Base-by-base conservation (phyloP, 768 basidiomycete species). In the Harrya chromipes region DNA sequence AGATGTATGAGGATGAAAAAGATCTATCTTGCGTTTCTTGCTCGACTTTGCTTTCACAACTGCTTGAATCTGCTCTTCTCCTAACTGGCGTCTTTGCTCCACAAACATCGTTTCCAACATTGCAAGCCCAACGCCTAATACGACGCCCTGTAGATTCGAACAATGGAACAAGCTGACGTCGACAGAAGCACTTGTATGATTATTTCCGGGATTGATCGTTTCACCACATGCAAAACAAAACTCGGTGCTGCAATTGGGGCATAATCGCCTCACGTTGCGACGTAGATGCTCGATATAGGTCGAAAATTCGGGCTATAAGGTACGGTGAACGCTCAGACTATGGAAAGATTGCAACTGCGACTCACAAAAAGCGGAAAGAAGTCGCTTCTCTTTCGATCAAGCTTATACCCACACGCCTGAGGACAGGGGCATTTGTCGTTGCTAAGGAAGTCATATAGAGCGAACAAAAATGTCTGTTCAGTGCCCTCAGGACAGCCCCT, bases 401-500 rank as follows among this genome's bases (percentile, higher is more conserved):
- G 68, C 19, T 72, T 70, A 43, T 77, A 72, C 23, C 87, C 87
- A 67, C 93, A 95, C 33, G 79, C 78, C 53, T 84, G 77, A 24
- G 93, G 86, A 68, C 93, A 97, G 5, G 69, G 64, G 59, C 85
- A 84, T 48, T 72, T 64, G 2, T 81, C 82, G 44, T 79, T 77
- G 57, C 76, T 79, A 44, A 94, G 75, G 55, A 87, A 78, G 40
- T 83, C 79, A 66, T 93, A 94, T 26, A 93, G 78, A 55, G 83
- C 79, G 70, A 97, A 97, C 44, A 97, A 73, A 70, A 87, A 88
- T 50, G 82, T 82, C 63, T 97, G 93, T 66, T 97, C 93, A 60
- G 85, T 84, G 44, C 89, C 90, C 66, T 95, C 93, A 0, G 94
- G 93, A 68, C 94, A 97, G 17, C 94, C 94, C 65, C 89, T 90